Conservation (phyloP, 2,329 filamentous ascomycete species). For the Scedosporium apiospermum region DNA sequence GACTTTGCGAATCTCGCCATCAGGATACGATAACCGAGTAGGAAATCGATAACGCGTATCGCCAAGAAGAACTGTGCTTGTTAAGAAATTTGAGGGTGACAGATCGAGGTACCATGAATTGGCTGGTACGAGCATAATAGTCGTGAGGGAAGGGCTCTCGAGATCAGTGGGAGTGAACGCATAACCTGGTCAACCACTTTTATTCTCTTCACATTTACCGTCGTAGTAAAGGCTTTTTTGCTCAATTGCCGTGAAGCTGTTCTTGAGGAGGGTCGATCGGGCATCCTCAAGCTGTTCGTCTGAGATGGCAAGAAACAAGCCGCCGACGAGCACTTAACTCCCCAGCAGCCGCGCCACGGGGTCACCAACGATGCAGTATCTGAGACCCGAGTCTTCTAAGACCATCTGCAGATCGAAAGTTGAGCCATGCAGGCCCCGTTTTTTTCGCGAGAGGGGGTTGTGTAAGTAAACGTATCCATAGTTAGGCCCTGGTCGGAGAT, state of each 20-base stretch:
- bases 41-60: background rate
- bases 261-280: background rate
- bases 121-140: background rate
- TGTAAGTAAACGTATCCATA: too few species aligned
- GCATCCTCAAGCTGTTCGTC: background rate
- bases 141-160: background rate
- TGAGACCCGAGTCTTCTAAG: background rate
- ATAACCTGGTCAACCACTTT: background rate
- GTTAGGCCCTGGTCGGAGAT: too few species aligned
- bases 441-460: too few species aligned
- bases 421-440: background rate
- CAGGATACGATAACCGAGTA: background rate
- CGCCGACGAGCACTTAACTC: background rate
- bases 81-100: background rate
- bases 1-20: background rate
- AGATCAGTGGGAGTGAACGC: background rate
- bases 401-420: background rate
- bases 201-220: background rate
- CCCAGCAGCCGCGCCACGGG: background rate
- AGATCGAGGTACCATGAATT: background rate
- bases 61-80: background rate
- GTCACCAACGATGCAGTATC: background rate
- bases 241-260: background rate
- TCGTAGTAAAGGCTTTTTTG: background rate
- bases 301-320: background rate